These are phyloP conservation scores for Aspergillus fructus DNA, from an alignment of 2,329 filamentous ascomycete species.

Conservation along the genomic window DNA sequence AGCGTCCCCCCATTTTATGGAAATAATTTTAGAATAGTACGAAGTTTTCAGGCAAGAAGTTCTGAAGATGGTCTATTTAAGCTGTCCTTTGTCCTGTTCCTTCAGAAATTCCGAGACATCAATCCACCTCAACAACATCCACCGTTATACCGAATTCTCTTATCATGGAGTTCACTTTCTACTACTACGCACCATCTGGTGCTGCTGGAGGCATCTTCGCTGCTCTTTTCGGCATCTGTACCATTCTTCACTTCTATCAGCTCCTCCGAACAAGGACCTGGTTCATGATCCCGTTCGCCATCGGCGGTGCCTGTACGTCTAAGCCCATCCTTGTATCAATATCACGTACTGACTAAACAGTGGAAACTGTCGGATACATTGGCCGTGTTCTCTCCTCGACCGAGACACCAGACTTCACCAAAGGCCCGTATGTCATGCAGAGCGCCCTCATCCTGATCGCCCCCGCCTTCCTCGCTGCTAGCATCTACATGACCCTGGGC, in stretches of 20 bases:
- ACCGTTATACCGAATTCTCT: no score
- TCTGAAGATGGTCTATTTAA: neutral
- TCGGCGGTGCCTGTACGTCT: slow-evolving; percentile 39
- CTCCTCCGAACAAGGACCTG: slow-evolving; percentile 25
- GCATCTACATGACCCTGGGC: slow-evolving; percentile 32
- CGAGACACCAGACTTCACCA: slow-evolving; percentile 30
- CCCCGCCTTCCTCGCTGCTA: slow-evolving; percentile 29
- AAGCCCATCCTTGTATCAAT: neutral
- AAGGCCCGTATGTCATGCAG: slow-evolving; percentile 29
- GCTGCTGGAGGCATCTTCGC: slow-evolving; percentile 25
- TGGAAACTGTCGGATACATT: slow-evolving; percentile 55
- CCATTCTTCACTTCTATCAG: slow-evolving; percentile 26
- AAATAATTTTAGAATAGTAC: no score
- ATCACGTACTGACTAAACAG: slow-evolving; percentile 26
- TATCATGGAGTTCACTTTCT: slow-evolving; percentile 19
- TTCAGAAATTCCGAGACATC: neutral
- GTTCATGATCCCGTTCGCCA: slow-evolving; percentile 30
- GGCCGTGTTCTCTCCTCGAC: slow-evolving; percentile 47
- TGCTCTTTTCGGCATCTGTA: slow-evolving; percentile 23
- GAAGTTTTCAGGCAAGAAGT: no score
- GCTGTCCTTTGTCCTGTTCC: neutral
- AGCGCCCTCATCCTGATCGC: slow-evolving; percentile 29
- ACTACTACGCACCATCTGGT: slow-evolving; percentile 25
- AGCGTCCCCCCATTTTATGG: neutral
- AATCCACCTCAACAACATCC: neutral